These are phyloP conservation scores for Aspergillus pseudoviridinutans DNA, from an alignment of 2,329 filamentous ascomycete genomes.

Conservation along the genomic window DNA sequence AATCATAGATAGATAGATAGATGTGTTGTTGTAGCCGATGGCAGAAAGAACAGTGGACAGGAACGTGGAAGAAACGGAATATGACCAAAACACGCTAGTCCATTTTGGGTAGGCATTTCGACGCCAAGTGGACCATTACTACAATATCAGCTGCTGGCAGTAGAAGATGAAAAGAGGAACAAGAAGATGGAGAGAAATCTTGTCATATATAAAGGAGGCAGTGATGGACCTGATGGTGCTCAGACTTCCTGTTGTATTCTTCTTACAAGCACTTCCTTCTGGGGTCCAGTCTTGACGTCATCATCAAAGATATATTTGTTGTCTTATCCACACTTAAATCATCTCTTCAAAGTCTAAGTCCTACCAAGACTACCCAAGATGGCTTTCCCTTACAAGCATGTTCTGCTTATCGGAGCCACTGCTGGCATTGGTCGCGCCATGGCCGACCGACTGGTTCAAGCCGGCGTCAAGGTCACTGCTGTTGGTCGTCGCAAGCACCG, in stretches of 20 bases:
- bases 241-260: no score
- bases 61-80: no score
- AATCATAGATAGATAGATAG: background rate
- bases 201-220: no score
- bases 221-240: background rate
- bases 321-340: background rate
- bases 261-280: background rate
- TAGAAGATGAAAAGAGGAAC: background rate
- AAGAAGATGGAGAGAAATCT: no score
- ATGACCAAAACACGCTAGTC: background rate
- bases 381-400: conserved; percentile 53
- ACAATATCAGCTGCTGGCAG: background rate
- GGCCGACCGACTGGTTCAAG: conserved; percentile 44
- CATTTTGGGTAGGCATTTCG: background rate
- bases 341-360: no score
- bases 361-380: conserved; percentile 26
- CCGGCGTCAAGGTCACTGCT: conserved; percentile 52
- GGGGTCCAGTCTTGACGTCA: no score
- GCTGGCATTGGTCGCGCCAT: conserved; percentile 52
- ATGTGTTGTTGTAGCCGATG: background rate
- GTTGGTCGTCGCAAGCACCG: conserved; percentile 53
- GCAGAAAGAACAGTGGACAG: background rate
- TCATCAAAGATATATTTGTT: background rate
- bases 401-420: conserved; percentile 54
- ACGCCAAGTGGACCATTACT: background rate